Base-by-base conservation (phyloP, 192 early-diverging fungal species). In the Piromyces sp. region DNA sequence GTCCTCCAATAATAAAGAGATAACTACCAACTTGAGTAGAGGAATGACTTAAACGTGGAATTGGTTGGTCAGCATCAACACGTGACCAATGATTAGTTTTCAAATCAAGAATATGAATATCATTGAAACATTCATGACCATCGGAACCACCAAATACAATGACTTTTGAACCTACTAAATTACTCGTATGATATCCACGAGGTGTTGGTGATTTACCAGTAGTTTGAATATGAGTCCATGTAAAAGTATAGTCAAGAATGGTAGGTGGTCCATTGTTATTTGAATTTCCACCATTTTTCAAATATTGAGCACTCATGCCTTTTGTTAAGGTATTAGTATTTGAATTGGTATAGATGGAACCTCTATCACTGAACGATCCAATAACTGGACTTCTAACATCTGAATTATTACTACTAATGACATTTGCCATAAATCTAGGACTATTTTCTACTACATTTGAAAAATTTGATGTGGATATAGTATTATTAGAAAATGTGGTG, bases 1-100 rank as follows among this genome's bases (percentile, higher is more conserved):
- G 95, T 2, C 95, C 95, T 30, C 95, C 93, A 81, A 96, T 85
- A 28, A 97, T 89, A 88, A 95, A 97, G 79, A 97, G 84, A 85
- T 96, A 97, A 78, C 93, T 94, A 28, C 95, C 95, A 2, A 97
- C 94, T 82, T 94, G 94, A 29, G 94, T 95, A 7, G 94, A 88
- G n/a, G 95, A 90, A 83, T 96, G 95, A 9, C 93, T 92, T 30
- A 96, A 86, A 30, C 95, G 91, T 38, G 92, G 94, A 42, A 93
- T 80, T 22, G 88, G 86, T 58, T 90, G 87, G 78, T 94, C 90
- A 33, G 93, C 86, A 0, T 92, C 84, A 30, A 94, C 85, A 58
- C 89, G 88, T 30, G 86, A 85, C 95, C 95, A 96, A 51, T 51
- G 42, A 51, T 51, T 51, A 4, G 42, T 22, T 22, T 51, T 51